Evolutionary conservation across 2,329 filamentous ascomycete species (phyloP).

Genomic region (Neonectria ditissima): DNA sequence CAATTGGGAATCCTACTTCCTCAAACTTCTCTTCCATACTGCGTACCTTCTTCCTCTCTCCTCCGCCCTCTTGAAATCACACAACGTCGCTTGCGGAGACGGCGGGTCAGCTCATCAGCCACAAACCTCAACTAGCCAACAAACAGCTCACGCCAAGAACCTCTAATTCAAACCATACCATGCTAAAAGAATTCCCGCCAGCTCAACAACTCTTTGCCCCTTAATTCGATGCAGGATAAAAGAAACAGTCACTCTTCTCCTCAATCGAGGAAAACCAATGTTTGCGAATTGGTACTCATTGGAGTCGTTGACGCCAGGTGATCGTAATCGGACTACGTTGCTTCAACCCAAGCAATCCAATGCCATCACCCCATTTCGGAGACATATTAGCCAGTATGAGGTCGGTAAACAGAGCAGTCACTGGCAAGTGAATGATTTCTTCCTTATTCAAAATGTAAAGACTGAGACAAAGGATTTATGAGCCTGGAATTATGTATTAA

Average conservation of each 20-base stretch:
- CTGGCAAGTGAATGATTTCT: neutral
- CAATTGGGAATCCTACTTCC: neutral
- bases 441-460: neutral
- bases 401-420: neutral
- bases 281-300: too few species aligned
- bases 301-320: too few species aligned
- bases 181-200: neutral
- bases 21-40: slow-evolving; percentile 4
- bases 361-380: too few species aligned
- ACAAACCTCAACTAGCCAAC: slow-evolving; percentile 6
- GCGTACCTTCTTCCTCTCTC: neutral
- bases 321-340: too few species aligned
- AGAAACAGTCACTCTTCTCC: too few species aligned
- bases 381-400: too few species aligned
- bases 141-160: slow-evolving; percentile 6
- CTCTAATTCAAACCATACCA: neutral
- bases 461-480: neutral
- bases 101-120: slow-evolving; percentile 3
- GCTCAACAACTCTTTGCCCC: neutral
- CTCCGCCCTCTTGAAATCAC: neutral
- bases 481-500: slow-evolving; percentile 7
- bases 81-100: slow-evolving; percentile 8
- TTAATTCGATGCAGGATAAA: too few species aligned
- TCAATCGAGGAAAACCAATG: too few species aligned
- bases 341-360: too few species aligned